A percentile compares a stretch with the other conserved stretches of the same genome.
Conservation (phyloP, 73 alveolate genomes). For the Uronychia setigera region DNA sequence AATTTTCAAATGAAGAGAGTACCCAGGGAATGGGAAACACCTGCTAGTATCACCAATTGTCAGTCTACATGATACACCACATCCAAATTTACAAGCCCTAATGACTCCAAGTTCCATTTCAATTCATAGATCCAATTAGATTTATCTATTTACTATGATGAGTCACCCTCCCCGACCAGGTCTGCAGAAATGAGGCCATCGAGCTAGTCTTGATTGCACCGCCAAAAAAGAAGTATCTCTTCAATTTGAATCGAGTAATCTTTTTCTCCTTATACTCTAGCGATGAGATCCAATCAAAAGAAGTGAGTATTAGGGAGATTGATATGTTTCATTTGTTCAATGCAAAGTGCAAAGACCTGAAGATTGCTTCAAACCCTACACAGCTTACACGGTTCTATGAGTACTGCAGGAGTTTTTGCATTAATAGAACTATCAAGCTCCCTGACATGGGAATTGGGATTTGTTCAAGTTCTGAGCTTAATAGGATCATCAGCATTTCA, state of each 20-base stretch:
- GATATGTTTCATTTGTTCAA: constrained; percentile 5
- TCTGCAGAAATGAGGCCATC: neutral
- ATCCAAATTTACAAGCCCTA: neutral
- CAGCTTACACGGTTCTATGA: constrained; percentile 19
- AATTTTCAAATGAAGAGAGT: too few relatives aligned
- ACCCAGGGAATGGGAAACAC: neutral
- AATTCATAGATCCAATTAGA: neutral
- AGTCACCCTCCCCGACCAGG: neutral
- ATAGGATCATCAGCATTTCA: constrained; percentile 11
- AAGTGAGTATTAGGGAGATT: neutral
- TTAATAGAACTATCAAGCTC: constrained; percentile 20
- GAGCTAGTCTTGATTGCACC: neutral
- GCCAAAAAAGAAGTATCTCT: neutral
- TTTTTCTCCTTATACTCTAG: neutral
- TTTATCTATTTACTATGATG: neutral
- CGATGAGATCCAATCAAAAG: neutral
- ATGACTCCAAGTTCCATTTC: neutral
- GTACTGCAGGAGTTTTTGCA: constrained; percentile 24
- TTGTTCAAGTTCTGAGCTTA: constrained; percentile 24
- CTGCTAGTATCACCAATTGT: neutral
- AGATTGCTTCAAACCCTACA: constrained; percentile 6
- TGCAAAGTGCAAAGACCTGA: constrained; percentile 50
- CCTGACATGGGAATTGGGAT: constrained; percentile 40
- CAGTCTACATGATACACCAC: neutral
- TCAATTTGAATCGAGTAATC: neutral